Evolutionary conservation across 495 filamentous ascomycete genomes (phyloP), one percentile per base, ranked within the genome.

Genomic region (Stereocaulon alpinum): DNA sequence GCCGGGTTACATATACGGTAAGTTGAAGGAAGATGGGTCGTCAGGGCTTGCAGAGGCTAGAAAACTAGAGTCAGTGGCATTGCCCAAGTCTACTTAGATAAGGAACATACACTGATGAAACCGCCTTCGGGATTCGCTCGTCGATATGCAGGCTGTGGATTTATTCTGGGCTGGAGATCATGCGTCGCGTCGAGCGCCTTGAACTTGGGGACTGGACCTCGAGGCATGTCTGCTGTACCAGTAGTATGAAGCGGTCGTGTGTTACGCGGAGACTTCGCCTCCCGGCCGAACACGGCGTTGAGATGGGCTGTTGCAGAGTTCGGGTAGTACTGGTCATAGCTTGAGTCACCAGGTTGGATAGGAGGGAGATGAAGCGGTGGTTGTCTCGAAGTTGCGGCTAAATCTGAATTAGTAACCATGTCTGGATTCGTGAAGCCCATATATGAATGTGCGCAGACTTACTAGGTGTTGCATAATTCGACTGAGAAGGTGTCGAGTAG

Each of bases 1-100:
- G 78, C 82, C 1, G 94, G 92, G 66, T 99, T 99, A 76, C 94
- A 99, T 72, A 99, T 97, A 56, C 93, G 85, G 71, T 99, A 99
- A 2, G 94, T 97, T 12, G 92, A 81, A 6, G 94, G 91, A 6
- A 99, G 81, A 66, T 97, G 90, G 24, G 86, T 86, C 12, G 94
- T 99, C 59, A 99, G 78, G 20, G 94, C 91, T 88, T 96, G 91
- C 54, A 99, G 79, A 52, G 94, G 94, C 91, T 96, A 68, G 29
- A 63, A 32, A 61, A 41, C 10, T 47, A 34, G 4, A 15, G 24
- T 58, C 18, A 54, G 47, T 60, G 2, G 41, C 5, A 24, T 64
- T 59, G 42, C 30, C 22, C 17, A n/a, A 24, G 34, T 50, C 22
- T 27, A 2, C 24, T 53, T 41, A 56, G 51, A 58, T 55, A 61